Base-by-base conservation (phyloP, 352 stramenopile genomes). In the Pythium plurisporium region DNA sequence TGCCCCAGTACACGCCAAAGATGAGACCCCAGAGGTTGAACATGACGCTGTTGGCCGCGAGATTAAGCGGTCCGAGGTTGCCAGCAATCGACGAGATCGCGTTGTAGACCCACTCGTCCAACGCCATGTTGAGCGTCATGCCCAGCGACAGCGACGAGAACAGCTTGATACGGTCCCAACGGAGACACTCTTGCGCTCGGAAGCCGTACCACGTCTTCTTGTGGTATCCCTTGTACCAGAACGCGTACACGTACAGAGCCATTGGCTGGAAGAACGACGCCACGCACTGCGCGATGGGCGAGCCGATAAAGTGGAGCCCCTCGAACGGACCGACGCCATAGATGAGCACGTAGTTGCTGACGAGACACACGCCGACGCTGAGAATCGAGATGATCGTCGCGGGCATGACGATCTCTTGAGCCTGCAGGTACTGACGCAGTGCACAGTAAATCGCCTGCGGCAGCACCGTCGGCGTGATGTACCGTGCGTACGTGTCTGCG, bases 21-120 rank as follows among this genome's bases (percentile, higher is more conserved):
- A 94, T 77, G 38, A 94, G 74, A 0, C 79, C 80, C 81, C 84
- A 94, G 30, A 94, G 66, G 55, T 85, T 90, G 60, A 86, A 91
- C 36, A 94, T 67, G 36, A 94, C 84, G 55, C 76, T 88, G 72
- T 91, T 91, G 19, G 81, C 84, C 1, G 84, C 82, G 9, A 94
- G 52, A 31, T 88, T 76, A 44, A 73, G 64, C 3, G 84, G 67
- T 0, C 81, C 81, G 22, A 91, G 69, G 26, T 57, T 79, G 17
- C 73, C 81, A 15, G 84, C 84, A 19, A 94, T 59, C n/a, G 75
- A 83, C 23, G 78, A 85, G 25, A 90, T 74, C 6, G 76, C 76
- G 49, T 88, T 90, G 60, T 91, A 91, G 44, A 91, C 76, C 81
- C 79, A 90, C 51, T 91, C 79, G 52, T 89, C 79, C 38, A 94